These are phyloP conservation scores for Rhinocladiella mackenziei DNA, from an alignment of 2,329 filamentous ascomycete species.

Conservation along the genomic window DNA sequence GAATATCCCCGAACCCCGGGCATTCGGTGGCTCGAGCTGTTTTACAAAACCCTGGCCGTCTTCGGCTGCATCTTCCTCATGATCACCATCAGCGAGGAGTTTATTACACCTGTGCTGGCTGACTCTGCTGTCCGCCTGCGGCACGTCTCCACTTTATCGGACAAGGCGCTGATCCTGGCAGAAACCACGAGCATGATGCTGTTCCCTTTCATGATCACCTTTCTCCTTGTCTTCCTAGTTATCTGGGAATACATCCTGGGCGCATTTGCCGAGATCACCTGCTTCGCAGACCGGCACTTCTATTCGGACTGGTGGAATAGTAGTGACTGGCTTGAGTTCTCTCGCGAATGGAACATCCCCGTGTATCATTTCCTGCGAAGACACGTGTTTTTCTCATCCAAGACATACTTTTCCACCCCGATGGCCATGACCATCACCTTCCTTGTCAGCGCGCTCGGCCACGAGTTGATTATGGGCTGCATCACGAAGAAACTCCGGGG, in stretches of 20 bases:
- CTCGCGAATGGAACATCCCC: conserved; percentile 94
- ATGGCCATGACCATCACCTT: conserved; percentile 88
- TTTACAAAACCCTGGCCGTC: conserved; percentile 80
- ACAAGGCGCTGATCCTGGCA: conserved; percentile 73
- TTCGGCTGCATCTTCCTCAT: conserved; percentile 97
- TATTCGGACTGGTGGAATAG: conserved; percentile 72
- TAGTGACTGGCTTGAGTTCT: conserved; percentile 74
- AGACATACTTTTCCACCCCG: conserved; percentile 68
- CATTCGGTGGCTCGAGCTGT: conserved; percentile 76
- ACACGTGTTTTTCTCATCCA: conserved; percentile 84
- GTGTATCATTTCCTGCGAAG: conserved; percentile 92
- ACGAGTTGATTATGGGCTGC: conserved; percentile 95
- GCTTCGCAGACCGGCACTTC: conserved; percentile 90
- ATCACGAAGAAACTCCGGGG: conserved; percentile 95
- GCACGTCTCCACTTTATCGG: conserved; percentile 47
- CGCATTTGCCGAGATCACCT: conserved; percentile 88
- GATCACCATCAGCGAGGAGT: conserved; percentile 87
- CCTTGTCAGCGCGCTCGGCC: conserved; percentile 79
- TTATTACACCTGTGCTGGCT: conserved; percentile 82
- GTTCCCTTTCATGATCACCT: conserved; percentile 96
- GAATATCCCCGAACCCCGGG: conserved; percentile 79
- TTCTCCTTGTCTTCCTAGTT: conserved; percentile 91
- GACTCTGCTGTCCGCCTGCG: conserved; percentile 62
- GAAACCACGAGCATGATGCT: conserved; percentile 88
- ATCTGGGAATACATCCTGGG: conserved; percentile 97